A percentile compares a stretch with the other conserved stretches of the same genome.
phyloP scores from a whole-genome alignment of 768 basidiomycete species.

The Agrocybe pediades region DNA sequence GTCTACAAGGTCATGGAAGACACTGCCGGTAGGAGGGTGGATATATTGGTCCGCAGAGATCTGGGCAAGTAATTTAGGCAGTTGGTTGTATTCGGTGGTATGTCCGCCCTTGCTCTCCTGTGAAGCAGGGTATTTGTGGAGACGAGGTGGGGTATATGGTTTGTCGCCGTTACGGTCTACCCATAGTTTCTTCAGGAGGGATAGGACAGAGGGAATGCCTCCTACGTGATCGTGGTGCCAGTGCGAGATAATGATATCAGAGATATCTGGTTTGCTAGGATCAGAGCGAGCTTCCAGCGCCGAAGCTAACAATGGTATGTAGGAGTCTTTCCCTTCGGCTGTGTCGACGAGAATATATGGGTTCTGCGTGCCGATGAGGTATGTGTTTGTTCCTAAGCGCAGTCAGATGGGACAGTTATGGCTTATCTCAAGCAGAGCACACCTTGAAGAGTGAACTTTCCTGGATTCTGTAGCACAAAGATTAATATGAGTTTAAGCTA shows the following conservation, averaged over 20 bases:
- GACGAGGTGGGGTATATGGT: conserved; percentile 64
- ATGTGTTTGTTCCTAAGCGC: conserved; percentile 81
- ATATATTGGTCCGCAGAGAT: conserved; percentile 48
- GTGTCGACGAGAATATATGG: conserved; percentile 86
- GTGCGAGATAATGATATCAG: conserved; percentile 92
- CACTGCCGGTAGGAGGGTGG: conserved; percentile 39
- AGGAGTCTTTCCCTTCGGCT: conserved; percentile 71
- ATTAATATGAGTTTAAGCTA: background rate
- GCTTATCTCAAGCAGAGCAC: background rate
- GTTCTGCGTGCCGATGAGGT: conserved; percentile 69
- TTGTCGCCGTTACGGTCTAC: conserved; percentile 41
- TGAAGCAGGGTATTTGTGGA: conserved; percentile 71
- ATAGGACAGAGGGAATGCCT: conserved; percentile 73
- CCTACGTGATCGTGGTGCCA: conserved; percentile 87
- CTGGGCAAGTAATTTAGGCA: conserved; percentile 41
- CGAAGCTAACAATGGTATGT: conserved; percentile 64
- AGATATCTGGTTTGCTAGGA: conserved; percentile 56
- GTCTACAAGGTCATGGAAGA: conserved; percentile 56
- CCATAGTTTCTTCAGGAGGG: conserved; percentile 68
- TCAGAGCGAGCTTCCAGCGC: conserved; percentile 51
- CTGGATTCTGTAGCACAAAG: conserved; percentile 64
- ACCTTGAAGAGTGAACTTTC: conserved; percentile 89
- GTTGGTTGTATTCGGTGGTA: conserved; percentile 29
- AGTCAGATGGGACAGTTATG: background rate
- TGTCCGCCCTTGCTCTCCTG: conserved; percentile 15